Percentiles rank a stretch among this genome's conserved stretches.
Conservation (phyloP, 2,329 filamentous ascomycete genomes). For the Cadophora sp. region DNA sequence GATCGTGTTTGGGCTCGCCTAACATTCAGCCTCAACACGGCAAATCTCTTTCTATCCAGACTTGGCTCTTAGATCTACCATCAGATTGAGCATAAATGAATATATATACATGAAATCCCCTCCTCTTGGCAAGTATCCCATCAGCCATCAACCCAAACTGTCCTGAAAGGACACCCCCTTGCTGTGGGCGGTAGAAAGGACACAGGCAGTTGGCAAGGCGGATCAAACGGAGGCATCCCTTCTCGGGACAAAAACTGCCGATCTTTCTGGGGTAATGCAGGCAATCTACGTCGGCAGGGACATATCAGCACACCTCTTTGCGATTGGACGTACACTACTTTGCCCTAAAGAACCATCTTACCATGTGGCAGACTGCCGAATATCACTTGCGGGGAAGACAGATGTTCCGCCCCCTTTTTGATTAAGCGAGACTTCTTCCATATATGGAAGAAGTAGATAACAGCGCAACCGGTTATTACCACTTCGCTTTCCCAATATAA, state of each 20-base stretch:
- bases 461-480: neutral
- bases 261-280: constrained; percentile 20
- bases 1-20: constrained; percentile 3
- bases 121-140: neutral
- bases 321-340: neutral
- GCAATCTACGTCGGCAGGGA: neutral
- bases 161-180: neutral
- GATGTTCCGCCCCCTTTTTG: constrained; percentile 18
- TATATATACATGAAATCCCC: neutral
- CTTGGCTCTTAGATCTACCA: neutral
- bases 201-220: neutral
- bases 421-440: constrained; percentile 20
- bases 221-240: neutral
- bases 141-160: neutral
- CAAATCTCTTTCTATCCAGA: constrained; percentile 1
- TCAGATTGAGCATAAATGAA: constrained; percentile 2
- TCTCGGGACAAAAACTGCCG: constrained; percentile 5
- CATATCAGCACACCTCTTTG: neutral
- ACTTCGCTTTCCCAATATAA: neutral
- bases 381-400: constrained; percentile 18
- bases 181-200: neutral
- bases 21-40: constrained; percentile 1
- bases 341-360: constrained; percentile 9
- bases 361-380: constrained; percentile 15
- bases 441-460: constrained; percentile 16